Evolutionary conservation across 257 asterid species (phyloP), one percentile per base, ranked within the genome.

Genomic region (Petunia secreta): DNA sequence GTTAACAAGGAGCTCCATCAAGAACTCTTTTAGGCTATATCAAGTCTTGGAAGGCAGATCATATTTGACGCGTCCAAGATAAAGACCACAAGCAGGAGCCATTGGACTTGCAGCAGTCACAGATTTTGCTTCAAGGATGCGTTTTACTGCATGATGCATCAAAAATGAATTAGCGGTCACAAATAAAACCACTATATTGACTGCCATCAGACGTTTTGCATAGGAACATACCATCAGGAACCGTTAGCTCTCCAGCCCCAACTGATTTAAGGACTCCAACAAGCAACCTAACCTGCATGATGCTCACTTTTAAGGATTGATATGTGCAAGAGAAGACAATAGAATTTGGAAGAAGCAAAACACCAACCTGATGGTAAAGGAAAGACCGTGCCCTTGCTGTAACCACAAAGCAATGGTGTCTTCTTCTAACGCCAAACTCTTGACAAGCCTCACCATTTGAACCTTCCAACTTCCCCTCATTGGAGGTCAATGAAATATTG

Each of bases 11-110:
- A 52, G 57, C 11, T 63, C 25, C 25, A 43, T n/a, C 39, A 67
- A 43, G 75, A 43, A 43, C 8, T 5, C 11, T 44, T 52, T 48
- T 50, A 48, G 41, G 46, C 2, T 73, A 34, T 11, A 62, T 83
- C 83, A 81, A 64, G 62, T 25, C 76, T 84, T 84, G 2, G 87
- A 82, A 81, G 93, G 89, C 77, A 92, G 89, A 82, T 96, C 93
- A 38, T 91, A 96, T 78, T 86, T 91, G 66, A 96, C 98, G 52
- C 89, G 95, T 85, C 96, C 99, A 37, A 96, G 98, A 84, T 93
- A 94, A 80, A 96, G 98, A 55, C 99, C 99, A 78, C 88, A 89
- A 16, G 99, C 93, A 5, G 98, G 99, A 5, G 98, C 97, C 99
- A 96, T 96, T 0, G 98, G 97, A 81, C 92, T 88, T 78, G 94